Evolutionary conservation across 805 yeast species (phyloP), one percentile per base, ranked within the genome.

Genomic region (Cyberlindnera xishuangbannaensis): DNA sequence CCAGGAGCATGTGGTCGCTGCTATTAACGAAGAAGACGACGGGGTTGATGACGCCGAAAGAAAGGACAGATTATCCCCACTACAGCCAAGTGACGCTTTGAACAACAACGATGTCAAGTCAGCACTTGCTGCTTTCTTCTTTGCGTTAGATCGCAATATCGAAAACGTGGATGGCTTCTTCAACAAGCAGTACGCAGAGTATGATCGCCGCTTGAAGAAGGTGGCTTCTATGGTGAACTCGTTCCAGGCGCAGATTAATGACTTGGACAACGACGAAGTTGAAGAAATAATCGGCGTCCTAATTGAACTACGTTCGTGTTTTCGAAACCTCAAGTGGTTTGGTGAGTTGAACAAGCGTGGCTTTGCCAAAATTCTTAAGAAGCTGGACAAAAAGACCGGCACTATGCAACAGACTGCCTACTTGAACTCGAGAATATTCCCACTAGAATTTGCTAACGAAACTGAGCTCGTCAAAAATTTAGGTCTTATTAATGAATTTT

Each of bases 311-410:
- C 69, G 95, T 29, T 69, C 81, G 13, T 76, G 76, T 39, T 74
- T 83, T 41, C 69, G 96, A 37, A 87, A 87, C 57, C 65, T 88
- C 53, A 87, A 84, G 56, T 90, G 97, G 95, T 88, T 74, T 56
- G 94, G 94, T 16, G 97, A 90, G 52, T 73, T 88, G 48, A 88
- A 88, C 64, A 84, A 82, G 52, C 76, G 94, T 40, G 97, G 95
- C 0, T 83, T 87, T 47, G 72, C 78, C 34, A 88, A 88, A 62
- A 90, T 90, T 43, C 65, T 90, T 51, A 88, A 88, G 62, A 88
- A 88, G 51, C 67, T 88, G 47, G 97, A 90, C 58, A 90, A 90
- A 63, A 86, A 86, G 55, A 64, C 73, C 18, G 82, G 83, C 6
- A 73, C 83, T 0, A 55, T 58, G 33, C 70, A 71, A 31, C 82